These are phyloP conservation scores for Fusarium concolor DNA, from an alignment of 2,329 filamentous ascomycete species.

Conservation along the genomic window DNA sequence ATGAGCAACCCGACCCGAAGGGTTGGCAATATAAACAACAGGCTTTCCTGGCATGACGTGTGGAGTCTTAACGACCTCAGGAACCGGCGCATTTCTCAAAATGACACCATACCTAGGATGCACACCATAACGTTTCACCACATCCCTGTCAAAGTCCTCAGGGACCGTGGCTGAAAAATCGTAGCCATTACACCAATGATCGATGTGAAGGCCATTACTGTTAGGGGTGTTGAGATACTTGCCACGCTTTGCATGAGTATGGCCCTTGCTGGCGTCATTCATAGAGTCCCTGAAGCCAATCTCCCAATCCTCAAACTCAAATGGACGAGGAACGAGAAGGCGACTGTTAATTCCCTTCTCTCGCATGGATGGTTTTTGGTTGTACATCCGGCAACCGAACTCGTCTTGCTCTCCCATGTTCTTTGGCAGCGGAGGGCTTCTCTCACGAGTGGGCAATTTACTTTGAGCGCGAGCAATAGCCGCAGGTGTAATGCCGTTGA, in stretches of 20 bases:
- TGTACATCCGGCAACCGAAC: slow-evolving; percentile 61
- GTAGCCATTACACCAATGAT: slow-evolving; percentile 65
- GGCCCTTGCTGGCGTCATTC: slow-evolving; percentile 66
- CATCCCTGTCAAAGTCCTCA: slow-evolving; percentile 63
- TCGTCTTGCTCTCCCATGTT: slow-evolving; percentile 62
- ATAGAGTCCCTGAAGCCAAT: slow-evolving; percentile 70
- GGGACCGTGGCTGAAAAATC: slow-evolving; percentile 62
- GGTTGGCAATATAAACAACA: slow-evolving; percentile 61
- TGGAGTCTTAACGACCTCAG: slow-evolving; percentile 54
- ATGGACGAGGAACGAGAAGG: slow-evolving; percentile 60
- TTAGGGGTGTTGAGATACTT: slow-evolving; percentile 66
- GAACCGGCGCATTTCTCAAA: slow-evolving; percentile 60
- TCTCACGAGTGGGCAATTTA: slow-evolving; percentile 51
- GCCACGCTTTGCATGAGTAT: slow-evolving; percentile 64
- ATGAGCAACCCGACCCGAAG: slow-evolving; percentile 60
- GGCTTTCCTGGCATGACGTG: slow-evolving; percentile 60
- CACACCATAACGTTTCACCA: slow-evolving; percentile 61
- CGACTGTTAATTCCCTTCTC: slow-evolving; percentile 64
- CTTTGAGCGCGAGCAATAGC: slow-evolving; percentile 44
- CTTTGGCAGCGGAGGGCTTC: slow-evolving; percentile 55
- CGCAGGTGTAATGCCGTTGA: slow-evolving; percentile 44
- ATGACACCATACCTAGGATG: slow-evolving; percentile 67
- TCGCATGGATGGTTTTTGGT: slow-evolving; percentile 54
- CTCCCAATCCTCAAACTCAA: slow-evolving; percentile 63
- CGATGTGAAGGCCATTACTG: slow-evolving; percentile 64